Evolutionary conservation across 441 rosid species (phyloP), one percentile per base, ranked within the genome.

Genomic region (Pelargonium citronellum): DNA sequence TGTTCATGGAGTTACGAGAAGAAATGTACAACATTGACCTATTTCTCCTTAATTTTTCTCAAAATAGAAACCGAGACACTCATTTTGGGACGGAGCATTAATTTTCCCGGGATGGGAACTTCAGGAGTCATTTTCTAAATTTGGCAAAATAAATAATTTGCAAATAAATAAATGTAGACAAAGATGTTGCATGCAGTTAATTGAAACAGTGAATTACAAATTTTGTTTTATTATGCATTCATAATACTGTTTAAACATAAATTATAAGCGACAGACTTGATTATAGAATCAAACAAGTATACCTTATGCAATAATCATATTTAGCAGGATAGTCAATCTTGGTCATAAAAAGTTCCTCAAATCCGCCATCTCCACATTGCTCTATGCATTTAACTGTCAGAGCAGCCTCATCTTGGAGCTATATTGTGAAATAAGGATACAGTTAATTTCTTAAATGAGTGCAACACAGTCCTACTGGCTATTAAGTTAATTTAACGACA

Each of bases 391-490:
- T 78, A 78, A 90, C 91, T 16, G 95, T 79, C 22, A 79, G 74
- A 70, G 86, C 80, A 78, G 89, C 94, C 85, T 94, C 97, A 41
- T 87, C 82, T 79, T 87, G 90, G 66, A 94, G 94, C 97, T 89
- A 83, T 49, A 76, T 27, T 68, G 58, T 68, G 68, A 61, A 78
- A 69, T 68, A 64, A 46, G 55, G 60, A 19, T 17, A 20, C 4
- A 57, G 63, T 17, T 20, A 58, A 5, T 57, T 57, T 57, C 30
- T 58, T 19, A 58, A 58, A 2, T 20, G 2, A 19, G 63, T 0
- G 63, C 4, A 58, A 5, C 27, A 17, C 5, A 5, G 27, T 20
- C 63, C 11, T 7, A 58, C 22, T 39, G 43, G 69, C 44, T 15
- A 16, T 58, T 24, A 49, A 72, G 22, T 19, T 67, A 34, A 69